Evolutionary conservation across 1,284 basidiomycete genomes (phyloP).

Genomic region (Hymenochaete sp.): DNA sequence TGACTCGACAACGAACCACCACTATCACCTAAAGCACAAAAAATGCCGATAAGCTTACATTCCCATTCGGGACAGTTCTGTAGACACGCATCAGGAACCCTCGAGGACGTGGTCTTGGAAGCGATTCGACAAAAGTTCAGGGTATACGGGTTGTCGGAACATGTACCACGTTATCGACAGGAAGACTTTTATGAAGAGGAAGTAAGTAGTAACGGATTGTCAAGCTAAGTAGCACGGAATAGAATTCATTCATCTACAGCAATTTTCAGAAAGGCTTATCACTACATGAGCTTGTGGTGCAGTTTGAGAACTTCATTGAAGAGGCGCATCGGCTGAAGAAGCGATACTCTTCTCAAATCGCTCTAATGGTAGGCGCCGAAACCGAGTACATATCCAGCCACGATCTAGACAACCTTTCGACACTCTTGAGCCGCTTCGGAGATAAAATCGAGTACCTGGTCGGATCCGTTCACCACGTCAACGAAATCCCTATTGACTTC

Average conservation of each 20-base stretch:
- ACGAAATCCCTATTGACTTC: constrained; percentile 88
- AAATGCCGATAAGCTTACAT: constrained; percentile 86
- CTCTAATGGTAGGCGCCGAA: constrained; percentile 84
- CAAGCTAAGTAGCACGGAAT: neutral
- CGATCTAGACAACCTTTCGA: constrained; percentile 55
- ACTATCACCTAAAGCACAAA: neutral
- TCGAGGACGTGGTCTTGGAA: constrained; percentile 73
- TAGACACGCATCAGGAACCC: constrained; percentile 71
- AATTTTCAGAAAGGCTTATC: constrained; percentile 38
- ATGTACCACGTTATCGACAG: constrained; percentile 78
- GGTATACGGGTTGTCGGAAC: constrained; percentile 88
- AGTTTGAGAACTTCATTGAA: constrained; percentile 61
- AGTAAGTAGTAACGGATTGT: constrained; percentile 36
- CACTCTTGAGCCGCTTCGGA: constrained; percentile 36
- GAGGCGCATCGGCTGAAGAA: constrained; percentile 73
- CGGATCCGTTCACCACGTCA: constrained; percentile 90
- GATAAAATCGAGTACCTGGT: constrained; percentile 81
- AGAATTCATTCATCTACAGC: neutral
- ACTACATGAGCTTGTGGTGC: constrained; percentile 38
- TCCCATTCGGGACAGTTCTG: constrained; percentile 98
- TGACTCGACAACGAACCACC: no score
- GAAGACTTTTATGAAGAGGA: constrained; percentile 94
- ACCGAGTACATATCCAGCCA: constrained; percentile 77
- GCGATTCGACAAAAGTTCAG: constrained; percentile 76
- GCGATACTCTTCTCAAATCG: constrained; percentile 52